These are phyloP conservation scores for Viola odorata DNA, from an alignment of 345 rosid genomes.

Conservation along the genomic window DNA sequence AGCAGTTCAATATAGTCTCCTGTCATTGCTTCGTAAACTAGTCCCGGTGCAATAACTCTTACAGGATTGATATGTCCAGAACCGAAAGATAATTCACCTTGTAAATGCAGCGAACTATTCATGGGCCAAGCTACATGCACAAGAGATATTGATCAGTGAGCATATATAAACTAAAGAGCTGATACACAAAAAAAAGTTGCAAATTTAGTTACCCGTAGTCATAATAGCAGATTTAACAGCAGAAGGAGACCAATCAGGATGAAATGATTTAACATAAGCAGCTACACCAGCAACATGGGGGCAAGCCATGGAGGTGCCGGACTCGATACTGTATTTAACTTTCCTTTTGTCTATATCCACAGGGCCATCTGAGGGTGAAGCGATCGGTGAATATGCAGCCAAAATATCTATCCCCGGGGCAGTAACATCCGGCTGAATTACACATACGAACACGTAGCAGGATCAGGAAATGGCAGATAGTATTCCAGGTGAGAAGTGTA, in stretches of 20 bases:
- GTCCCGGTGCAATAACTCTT: background rate
- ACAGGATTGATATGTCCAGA: constrained; percentile 1
- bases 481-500: background rate
- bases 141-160: background rate
- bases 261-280: constrained; percentile 6
- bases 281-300: constrained; percentile 16
- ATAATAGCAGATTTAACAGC: constrained; percentile 10
- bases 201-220: constrained; percentile 7
- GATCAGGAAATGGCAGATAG: background rate
- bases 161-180: background rate
- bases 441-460: background rate
- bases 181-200: background rate
- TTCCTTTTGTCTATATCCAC: background rate
- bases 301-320: constrained; percentile 12
- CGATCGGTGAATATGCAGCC: constrained; percentile 12
- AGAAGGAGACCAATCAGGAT: constrained; percentile 13
- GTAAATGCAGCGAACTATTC: background rate
- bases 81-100: background rate
- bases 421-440: constrained; percentile 7
- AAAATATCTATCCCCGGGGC: constrained; percentile 11
- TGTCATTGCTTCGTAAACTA: background rate
- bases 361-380: background rate
- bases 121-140: background rate
- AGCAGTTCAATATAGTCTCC: background rate
- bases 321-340: constrained; percentile 3